Conservation (phyloP, 1,284 basidiomycete genomes). For the Pisolithus thermaeus region DNA sequence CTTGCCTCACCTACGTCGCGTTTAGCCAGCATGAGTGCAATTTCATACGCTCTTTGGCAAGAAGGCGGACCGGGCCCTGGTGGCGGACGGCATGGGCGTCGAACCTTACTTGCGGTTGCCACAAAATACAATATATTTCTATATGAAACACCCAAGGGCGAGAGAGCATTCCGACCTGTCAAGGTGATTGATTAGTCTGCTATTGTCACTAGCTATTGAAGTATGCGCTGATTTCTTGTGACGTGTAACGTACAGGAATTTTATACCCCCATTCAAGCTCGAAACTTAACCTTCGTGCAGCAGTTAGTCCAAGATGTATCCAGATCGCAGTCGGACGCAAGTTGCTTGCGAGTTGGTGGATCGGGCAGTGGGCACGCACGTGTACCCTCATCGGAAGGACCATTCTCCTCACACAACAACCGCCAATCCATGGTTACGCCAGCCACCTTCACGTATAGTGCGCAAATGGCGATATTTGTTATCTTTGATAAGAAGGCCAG, state of each 20-base stretch:
- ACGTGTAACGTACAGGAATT: conserved; percentile 54
- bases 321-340: conserved; percentile 41
- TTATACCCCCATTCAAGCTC: conserved; percentile 65
- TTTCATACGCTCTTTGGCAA: conserved; percentile 63
- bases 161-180: conserved; percentile 74
- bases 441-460: conserved; percentile 46
- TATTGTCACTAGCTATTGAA: background rate
- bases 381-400: conserved; percentile 19
- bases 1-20: conserved; percentile 63
- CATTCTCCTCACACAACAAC: conserved; percentile 8
- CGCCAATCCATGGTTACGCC: conserved; percentile 18
- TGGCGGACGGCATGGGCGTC: conserved; percentile 40
- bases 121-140: conserved; percentile 66
- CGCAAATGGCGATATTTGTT: conserved; percentile 69
- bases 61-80: conserved; percentile 38
- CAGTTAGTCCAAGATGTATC: conserved; percentile 54
- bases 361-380: conserved; percentile 19
- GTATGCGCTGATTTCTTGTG: background rate
- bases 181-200: conserved; percentile 43
- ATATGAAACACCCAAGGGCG: conserved; percentile 74
- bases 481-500: conserved; percentile 79
- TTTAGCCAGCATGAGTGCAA: conserved; percentile 49
- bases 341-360: conserved; percentile 23
- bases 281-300: conserved; percentile 59
- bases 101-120: conserved; percentile 66